Conservation (phyloP, 805 yeast genomes). For the Candida berthetii region DNA sequence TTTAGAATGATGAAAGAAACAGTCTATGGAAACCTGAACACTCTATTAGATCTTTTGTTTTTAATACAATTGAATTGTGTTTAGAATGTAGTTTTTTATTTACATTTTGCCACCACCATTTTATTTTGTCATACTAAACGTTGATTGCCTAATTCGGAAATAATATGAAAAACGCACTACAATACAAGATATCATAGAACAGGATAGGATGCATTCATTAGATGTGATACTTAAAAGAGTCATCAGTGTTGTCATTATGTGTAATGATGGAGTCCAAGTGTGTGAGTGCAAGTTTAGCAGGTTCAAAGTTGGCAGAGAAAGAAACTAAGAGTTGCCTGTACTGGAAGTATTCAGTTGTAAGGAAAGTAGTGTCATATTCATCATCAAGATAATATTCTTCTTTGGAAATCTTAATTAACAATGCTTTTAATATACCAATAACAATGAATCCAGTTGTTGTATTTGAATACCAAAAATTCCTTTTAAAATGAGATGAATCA, state of each 20-base stretch:
- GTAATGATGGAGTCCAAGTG: conserved; percentile 1
- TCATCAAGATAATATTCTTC: conserved; percentile 14
- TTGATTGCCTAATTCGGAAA: background rate
- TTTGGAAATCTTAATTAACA: conserved; percentile 11
- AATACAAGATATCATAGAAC: background rate
- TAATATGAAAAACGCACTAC: too few relatives aligned
- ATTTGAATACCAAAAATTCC: conserved; percentile 12
- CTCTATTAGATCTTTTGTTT: background rate
- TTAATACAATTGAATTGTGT: conserved; percentile 2
- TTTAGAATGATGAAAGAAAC: too few relatives aligned
- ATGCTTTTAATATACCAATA: conserved; percentile 13
- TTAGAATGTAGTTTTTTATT: background rate
- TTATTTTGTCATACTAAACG: background rate
- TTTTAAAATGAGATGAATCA: conserved; percentile 10
- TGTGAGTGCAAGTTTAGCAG: background rate
- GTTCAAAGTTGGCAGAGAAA: background rate
- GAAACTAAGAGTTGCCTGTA: conserved; percentile 1
- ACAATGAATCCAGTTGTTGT: conserved; percentile 14
- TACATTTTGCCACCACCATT: background rate
- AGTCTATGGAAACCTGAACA: background rate
- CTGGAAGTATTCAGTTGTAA: conserved; percentile 1
- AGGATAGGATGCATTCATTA: background rate
- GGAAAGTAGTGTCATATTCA: conserved; percentile 4
- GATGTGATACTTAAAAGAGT: background rate
- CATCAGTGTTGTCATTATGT: background rate